These are phyloP conservation scores for Mycena indigotica DNA, from an alignment of 768 basidiomycete genomes.

Conservation along the genomic window DNA sequence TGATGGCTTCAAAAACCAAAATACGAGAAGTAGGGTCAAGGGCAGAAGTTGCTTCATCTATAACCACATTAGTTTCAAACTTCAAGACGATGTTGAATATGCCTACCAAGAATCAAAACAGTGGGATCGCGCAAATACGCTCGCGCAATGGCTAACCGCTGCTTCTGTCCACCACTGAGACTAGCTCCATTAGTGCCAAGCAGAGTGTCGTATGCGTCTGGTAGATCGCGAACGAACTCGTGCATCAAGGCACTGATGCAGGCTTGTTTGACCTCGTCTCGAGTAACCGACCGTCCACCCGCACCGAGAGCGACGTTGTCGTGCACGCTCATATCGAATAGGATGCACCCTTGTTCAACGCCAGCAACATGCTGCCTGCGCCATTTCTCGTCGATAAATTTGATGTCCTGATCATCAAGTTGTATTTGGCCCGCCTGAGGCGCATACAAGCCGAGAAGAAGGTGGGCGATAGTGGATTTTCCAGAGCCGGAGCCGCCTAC, in stretches of 20 bases:
- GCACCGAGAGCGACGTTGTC: constrained; percentile 80
- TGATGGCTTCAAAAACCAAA: constrained; percentile 60
- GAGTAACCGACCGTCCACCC: constrained; percentile 50
- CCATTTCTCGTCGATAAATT: constrained; percentile 63
- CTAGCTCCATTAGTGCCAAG: constrained; percentile 65
- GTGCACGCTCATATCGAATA: constrained; percentile 73
- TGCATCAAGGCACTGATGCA: constrained; percentile 73
- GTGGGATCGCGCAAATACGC: constrained; percentile 72
- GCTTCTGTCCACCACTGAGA: constrained; percentile 77
- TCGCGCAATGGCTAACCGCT: constrained; percentile 75
- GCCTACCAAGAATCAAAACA: constrained; percentile 76
- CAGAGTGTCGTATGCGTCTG: constrained; percentile 72
- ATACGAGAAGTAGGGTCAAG: constrained; percentile 73
- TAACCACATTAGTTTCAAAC: not conserved
- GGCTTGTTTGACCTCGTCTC: constrained; percentile 68
- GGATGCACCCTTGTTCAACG: constrained; percentile 66
- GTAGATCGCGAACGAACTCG: constrained; percentile 67
- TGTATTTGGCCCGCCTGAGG: constrained; percentile 57
- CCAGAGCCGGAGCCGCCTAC: constrained; percentile 80
- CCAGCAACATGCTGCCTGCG: constrained; percentile 60
- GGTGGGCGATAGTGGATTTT: constrained; percentile 75
- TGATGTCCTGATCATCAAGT: constrained; percentile 69
- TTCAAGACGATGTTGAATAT: constrained; percentile 11
- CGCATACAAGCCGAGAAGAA: constrained; percentile 67
- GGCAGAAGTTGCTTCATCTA: constrained; percentile 63